Base-by-base conservation (phyloP, 805 yeast species). In the Lipomyces starkeyi region DNA sequence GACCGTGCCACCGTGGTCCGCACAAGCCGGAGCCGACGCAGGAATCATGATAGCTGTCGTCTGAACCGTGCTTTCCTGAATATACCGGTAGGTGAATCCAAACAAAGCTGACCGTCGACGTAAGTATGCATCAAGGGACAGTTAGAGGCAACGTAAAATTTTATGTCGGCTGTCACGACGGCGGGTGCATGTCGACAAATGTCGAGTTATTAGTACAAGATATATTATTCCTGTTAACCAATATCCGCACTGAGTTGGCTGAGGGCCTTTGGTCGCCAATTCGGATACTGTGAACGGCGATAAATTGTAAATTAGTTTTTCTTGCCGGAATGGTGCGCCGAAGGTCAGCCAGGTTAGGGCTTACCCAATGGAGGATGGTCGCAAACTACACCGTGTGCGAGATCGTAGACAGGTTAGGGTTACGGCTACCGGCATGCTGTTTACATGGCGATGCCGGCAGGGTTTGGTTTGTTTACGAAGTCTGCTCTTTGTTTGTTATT, bases 11-110 rank as follows among this genome's bases (percentile, higher is more conserved):
- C 7, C 27, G 32, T 59, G 62, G 34, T 59, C 68, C 9, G 62
- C 34, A 35, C 49, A 20, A 3, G 68, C 49, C 17, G 55, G 53
- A 35, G 66, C 61, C 55, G 70, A n/a, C 66, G 66, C 66, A 49
- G 53, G 40, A 47, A 52, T 59, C 70, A 66, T 52, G 67, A 11
- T 58, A 13, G 25, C 20, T 20, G 32, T 17, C 14, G 37, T 29
- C n/a, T 13, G 17, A 27, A 56, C 11, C 3, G 37, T 7, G 13
- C 37, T 20, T 25, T 56, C 32, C 37, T 56, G 59, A 17, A 40
- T 29, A 32, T 29, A 56, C 11, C 37, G 59, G 14, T 22, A 35
- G 22, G 22, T 11, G 59, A 29, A 56, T 13, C 9, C 20, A 32
- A 56, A 27, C 40, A 20, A 34, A 25, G 37, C 20, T n/a, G 20